Conservation (phyloP, 163 green algal genomes). For the Chlorella variabilis region DNA sequence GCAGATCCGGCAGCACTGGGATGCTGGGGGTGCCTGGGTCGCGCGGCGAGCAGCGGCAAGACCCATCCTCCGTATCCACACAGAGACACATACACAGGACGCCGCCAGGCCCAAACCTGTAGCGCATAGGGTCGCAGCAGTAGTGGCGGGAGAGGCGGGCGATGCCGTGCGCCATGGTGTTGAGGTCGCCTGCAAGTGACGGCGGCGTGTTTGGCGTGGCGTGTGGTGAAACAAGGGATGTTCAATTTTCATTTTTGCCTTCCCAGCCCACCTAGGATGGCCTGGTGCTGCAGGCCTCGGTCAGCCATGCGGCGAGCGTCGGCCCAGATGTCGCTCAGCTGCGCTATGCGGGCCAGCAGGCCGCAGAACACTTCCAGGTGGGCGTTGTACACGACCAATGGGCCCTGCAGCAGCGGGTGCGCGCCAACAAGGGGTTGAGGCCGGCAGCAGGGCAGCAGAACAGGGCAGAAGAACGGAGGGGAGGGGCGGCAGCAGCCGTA, state of each 20-base stretch:
- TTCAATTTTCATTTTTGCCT: too few species aligned
- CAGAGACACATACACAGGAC: too few species aligned
- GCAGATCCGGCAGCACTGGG: too few species aligned
- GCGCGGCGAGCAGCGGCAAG: too few species aligned
- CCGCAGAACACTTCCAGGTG: constrained; percentile 93
- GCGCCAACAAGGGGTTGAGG: background rate
- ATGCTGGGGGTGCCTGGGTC: too few species aligned
- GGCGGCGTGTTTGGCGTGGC: too few species aligned
- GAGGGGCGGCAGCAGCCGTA: background rate
- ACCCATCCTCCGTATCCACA: too few species aligned
- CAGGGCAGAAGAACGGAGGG: background rate
- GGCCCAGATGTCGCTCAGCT: constrained; percentile 82
- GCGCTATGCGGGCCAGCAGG: constrained; percentile 75
- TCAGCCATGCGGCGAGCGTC: constrained; percentile 55
- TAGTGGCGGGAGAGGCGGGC: constrained; percentile 77
- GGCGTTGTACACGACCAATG: constrained; percentile 76
- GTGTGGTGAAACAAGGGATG: too few species aligned
- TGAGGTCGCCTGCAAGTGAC: constrained; percentile 72
- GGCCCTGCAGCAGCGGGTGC: constrained; percentile 35
- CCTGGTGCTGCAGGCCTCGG: constrained; percentile 49
- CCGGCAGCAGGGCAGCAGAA: background rate
- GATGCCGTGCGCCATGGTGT: constrained; percentile 87
- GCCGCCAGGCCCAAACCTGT: constrained; percentile 14
- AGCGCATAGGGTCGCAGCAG: constrained; percentile 77
- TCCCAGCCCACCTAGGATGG: constrained; percentile 67